A percentile compares a stretch with the other conserved stretches of the same genome.
These are phyloP conservation scores for Penicillium sp. DNA, from an alignment of 2,329 filamentous ascomycete genomes.

Conservation along the genomic window DNA sequence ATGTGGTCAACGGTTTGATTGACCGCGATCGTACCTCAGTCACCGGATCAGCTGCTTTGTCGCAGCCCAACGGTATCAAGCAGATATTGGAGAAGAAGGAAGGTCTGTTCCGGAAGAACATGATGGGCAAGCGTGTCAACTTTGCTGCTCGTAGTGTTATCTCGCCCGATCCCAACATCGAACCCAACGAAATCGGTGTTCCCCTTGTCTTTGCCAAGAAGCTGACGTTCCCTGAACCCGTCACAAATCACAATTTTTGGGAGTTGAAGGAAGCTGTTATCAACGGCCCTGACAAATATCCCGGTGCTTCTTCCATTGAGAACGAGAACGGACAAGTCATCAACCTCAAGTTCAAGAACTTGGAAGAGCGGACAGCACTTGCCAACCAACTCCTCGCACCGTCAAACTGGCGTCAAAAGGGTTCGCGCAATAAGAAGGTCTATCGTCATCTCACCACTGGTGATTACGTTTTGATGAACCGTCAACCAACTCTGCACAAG, in stretches of 20 bases:
- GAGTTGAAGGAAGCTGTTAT: slow-evolving; percentile 95
- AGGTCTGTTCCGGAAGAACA: slow-evolving; percentile 95
- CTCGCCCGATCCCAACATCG: slow-evolving; percentile 96
- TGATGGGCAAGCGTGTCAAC: slow-evolving; percentile 99
- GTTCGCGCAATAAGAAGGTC: slow-evolving; percentile 89
- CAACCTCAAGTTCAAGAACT: slow-evolving; percentile 80
- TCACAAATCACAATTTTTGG: slow-evolving; percentile 95
- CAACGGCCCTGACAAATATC: slow-evolving; percentile 91
- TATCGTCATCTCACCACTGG: slow-evolving; percentile 94
- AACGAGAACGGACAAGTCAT: slow-evolving; percentile 92
- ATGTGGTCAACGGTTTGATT: slow-evolving; percentile 86
- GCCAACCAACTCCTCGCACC: slow-evolving; percentile 92
- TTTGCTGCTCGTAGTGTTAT: slow-evolving; percentile 97
- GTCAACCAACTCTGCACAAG: slow-evolving; percentile 95
- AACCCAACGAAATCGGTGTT: slow-evolving; percentile 98
- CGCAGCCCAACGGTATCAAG: slow-evolving; percentile 91
- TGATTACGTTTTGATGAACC: slow-evolving; percentile 97
- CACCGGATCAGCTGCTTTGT: slow-evolving; percentile 71
- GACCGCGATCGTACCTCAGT: slow-evolving; percentile 84
- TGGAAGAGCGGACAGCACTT: slow-evolving; percentile 81
- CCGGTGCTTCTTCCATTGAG: slow-evolving; percentile 89
- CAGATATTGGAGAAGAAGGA: slow-evolving; percentile 98
- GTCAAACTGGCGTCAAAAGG: slow-evolving; percentile 70
- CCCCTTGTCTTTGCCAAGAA: slow-evolving; percentile 97
- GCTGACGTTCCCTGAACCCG: slow-evolving; percentile 93